Conservation (phyloP, 106 monocot genomes). For the Dendrobium chrysotoxum region DNA sequence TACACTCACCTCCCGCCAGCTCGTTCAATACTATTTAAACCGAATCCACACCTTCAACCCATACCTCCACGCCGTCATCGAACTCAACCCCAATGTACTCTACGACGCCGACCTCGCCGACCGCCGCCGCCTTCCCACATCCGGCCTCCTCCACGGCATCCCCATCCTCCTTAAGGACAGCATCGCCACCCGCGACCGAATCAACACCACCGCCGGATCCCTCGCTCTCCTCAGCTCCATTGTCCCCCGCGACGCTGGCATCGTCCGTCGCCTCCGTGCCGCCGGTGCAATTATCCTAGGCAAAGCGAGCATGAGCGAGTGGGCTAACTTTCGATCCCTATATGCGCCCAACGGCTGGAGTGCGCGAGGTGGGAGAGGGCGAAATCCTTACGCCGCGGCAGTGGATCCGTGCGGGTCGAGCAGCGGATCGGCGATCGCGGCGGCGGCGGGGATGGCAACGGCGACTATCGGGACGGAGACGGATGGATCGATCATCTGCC, state of each 20-base stretch:
- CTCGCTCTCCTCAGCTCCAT: background rate
- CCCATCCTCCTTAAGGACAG: constrained; percentile 61
- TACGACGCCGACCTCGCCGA: constrained; percentile 34
- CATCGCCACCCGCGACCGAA: constrained; percentile 43
- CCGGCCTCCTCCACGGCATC: constrained; percentile 18
- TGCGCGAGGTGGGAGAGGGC: constrained; percentile 54
- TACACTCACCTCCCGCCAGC: constrained; percentile 31
- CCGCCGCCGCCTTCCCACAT: background rate
- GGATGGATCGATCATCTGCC: constrained; percentile 72
- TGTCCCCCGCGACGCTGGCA: constrained; percentile 27
- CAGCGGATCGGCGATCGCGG: constrained; percentile 76
- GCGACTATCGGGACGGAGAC: constrained; percentile 70
- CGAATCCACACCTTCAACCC: constrained; percentile 32
- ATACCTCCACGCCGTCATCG: constrained; percentile 39
- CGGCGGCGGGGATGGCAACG: constrained; percentile 61
- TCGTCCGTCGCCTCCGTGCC: constrained; percentile 34
- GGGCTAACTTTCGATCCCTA: constrained; percentile 35
- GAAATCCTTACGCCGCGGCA: constrained; percentile 21
- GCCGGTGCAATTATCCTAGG: constrained; percentile 63
- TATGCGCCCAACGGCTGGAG: constrained; percentile 41
- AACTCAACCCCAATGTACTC: constrained; percentile 50
- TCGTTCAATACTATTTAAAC: constrained; percentile 28
- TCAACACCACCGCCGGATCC: constrained; percentile 17
- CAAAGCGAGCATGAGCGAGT: constrained; percentile 71
- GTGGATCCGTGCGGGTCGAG: constrained; percentile 68